Percentiles rank a stretch among this genome's conserved stretches.
These are phyloP conservation scores for Globisporangium cederbergense DNA, from an alignment of 352 stramenopile species.

Conservation along the genomic window DNA sequence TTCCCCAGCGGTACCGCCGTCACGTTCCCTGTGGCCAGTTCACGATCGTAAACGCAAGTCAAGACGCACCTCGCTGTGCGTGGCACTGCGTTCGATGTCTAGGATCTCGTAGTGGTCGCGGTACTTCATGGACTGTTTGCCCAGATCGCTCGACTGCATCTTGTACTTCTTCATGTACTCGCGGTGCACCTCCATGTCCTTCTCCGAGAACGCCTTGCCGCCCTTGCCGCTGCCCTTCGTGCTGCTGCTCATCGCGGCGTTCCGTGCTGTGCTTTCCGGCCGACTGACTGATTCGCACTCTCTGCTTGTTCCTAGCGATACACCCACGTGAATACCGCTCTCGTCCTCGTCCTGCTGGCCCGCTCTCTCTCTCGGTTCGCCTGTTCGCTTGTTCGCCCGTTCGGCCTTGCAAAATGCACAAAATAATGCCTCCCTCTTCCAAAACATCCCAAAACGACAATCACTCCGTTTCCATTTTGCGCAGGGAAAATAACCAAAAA, in stretches of 20 bases:
- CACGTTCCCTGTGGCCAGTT: neutral
- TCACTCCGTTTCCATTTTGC: neutral
- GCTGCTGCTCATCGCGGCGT: constrained; percentile 11
- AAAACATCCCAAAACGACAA: neutral
- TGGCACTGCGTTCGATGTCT: constrained; percentile 45
- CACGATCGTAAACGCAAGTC: neutral
- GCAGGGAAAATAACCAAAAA: too few relatives aligned
- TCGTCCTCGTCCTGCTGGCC: neutral
- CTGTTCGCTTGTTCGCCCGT: neutral
- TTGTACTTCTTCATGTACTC: constrained; percentile 90
- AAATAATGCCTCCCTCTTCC: neutral
- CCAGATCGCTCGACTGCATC: constrained; percentile 68
- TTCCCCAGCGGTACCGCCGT: neutral
- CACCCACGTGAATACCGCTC: neutral
- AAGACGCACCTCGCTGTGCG: constrained; percentile 57
- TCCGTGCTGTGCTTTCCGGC: neutral
- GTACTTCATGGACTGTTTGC: constrained; percentile 54
- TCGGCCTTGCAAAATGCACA: neutral
- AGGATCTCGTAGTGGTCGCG: constrained; percentile 82
- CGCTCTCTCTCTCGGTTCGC: neutral
- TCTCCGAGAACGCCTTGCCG: constrained; percentile 38
- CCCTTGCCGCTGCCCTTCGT: constrained; percentile 13
- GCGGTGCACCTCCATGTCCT: constrained; percentile 80
- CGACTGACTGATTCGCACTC: neutral
- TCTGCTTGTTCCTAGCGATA: neutral